A percentile compares a stretch with the other conserved stretches of the same genome.
phyloP scores from a whole-genome alignment of 2,329 filamentous ascomycete genomes.

The Periconia sp. region DNA sequence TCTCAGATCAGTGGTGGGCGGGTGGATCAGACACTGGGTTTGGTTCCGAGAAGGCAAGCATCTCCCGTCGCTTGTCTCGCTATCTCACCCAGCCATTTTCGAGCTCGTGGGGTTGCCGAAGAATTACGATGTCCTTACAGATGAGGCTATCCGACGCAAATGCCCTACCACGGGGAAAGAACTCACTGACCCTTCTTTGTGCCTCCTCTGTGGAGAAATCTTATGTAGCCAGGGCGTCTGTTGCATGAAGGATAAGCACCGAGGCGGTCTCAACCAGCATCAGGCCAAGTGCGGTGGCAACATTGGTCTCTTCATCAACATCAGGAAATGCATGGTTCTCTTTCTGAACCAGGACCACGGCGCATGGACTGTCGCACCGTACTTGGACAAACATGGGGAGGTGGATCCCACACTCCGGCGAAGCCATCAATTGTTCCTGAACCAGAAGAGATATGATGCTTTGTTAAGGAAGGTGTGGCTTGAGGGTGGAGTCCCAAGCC shows the following conservation, averaged over 20 bases:
- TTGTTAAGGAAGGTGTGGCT: conserved; percentile 85
- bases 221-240: conserved; percentile 94
- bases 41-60: conserved; percentile 40
- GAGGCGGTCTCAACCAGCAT: conserved; percentile 78
- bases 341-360: conserved; percentile 82
- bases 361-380: conserved; percentile 84
- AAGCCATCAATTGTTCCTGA: conserved; percentile 85
- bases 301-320: conserved; percentile 93
- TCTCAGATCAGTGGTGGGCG: conserved; percentile 56
- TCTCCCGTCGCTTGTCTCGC: conserved; percentile 49
- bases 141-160: conserved; percentile 79
- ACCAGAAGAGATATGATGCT: conserved; percentile 90
- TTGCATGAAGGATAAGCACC: conserved; percentile 69
- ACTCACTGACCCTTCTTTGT: conserved; percentile 85
- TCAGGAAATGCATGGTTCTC: conserved; percentile 90
- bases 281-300: conserved; percentile 85
- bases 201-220: conserved; percentile 93
- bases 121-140: conserved; percentile 89
- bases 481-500: conserved; percentile 80
- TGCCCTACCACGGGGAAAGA: conserved; percentile 93
- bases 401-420: conserved; percentile 85
- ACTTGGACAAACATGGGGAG: conserved; percentile 95
- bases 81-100: conserved; percentile 87
- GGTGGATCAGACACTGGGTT: conserved; percentile 73
- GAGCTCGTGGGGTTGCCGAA: conserved; percentile 90